phyloP scores from a whole-genome alignment of 306 rosid species.

The Vigna mungo region DNA sequence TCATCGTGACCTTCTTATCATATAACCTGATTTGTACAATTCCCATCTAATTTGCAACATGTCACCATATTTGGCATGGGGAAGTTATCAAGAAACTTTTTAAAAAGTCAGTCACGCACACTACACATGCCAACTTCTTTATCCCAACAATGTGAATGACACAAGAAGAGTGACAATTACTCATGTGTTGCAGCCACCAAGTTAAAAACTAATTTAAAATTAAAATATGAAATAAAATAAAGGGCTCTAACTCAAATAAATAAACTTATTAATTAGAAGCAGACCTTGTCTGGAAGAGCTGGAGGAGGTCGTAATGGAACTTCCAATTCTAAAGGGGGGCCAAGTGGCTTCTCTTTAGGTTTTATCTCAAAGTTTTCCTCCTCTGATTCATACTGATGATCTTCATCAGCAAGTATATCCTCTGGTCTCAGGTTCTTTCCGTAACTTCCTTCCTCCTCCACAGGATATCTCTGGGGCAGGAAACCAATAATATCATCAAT shows the following conservation, averaged over 20 bases:
- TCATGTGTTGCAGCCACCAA: conserved; percentile 8
- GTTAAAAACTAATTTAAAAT: conserved; percentile 16
- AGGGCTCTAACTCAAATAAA: conserved; percentile 21
- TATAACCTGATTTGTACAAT: conserved; percentile 31
- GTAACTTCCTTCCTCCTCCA: conserved; percentile 57
- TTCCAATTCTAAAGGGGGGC: conserved; percentile 94
- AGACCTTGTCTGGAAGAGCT: conserved; percentile 82
- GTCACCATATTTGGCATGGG: conserved; percentile 16
- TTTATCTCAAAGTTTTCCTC: conserved; percentile 82
- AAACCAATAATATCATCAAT: conserved; percentile 37
- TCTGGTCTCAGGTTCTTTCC: conserved; percentile 54
- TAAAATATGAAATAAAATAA: neutral
- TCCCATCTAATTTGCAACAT: conserved; percentile 23
- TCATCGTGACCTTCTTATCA: conserved; percentile 6
- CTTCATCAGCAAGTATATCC: conserved; percentile 81
- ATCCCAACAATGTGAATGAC: conserved; percentile 16
- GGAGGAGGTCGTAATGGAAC: conserved; percentile 84
- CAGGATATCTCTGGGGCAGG: conserved; percentile 50
- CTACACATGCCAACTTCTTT: conserved; percentile 26
- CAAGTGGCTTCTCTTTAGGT: conserved; percentile 85
- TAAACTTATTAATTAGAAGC: conserved; percentile 25
- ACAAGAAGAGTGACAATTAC: conserved; percentile 33
- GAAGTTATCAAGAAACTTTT: conserved; percentile 30
- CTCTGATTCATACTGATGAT: conserved; percentile 75
- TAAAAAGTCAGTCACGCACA: conserved; percentile 17